phyloP scores from a whole-genome alignment of 2,329 filamentous ascomycete genomes.

The Penicillium sp. region DNA sequence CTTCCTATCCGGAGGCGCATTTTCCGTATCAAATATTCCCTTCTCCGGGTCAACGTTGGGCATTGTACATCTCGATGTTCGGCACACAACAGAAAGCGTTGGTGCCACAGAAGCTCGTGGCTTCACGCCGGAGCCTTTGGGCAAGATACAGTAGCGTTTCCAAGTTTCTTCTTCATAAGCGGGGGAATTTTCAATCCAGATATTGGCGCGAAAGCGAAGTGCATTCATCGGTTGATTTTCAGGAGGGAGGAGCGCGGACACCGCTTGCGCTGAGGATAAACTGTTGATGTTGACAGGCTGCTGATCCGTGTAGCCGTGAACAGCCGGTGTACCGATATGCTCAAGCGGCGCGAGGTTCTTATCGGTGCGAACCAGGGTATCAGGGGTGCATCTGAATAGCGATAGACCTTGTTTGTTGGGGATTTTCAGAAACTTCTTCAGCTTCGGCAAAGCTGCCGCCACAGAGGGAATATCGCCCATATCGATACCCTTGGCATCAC shows the following conservation, averaged over 20 bases:
- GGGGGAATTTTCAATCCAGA: constrained; percentile 20
- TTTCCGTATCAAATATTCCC: constrained; percentile 23
- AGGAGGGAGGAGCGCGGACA: constrained; percentile 21
- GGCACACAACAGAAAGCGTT: constrained; percentile 24
- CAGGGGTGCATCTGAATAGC: constrained; percentile 22
- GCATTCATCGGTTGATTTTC: constrained; percentile 27
- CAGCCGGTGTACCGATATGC: constrained; percentile 24
- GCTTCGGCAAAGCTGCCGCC: constrained; percentile 15
- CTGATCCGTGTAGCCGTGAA: constrained; percentile 30
- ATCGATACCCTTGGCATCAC: constrained; percentile 17
- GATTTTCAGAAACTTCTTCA: constrained; percentile 23
- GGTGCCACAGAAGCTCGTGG: constrained; percentile 15
- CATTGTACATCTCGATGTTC: constrained; percentile 30
- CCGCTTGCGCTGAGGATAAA: constrained; percentile 25
- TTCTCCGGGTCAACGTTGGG: constrained; percentile 25
- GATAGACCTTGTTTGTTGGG: constrained; percentile 13
- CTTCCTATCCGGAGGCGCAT: constrained; percentile 18
- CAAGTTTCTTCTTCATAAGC: constrained; percentile 28
- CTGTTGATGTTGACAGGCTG: constrained; percentile 28
- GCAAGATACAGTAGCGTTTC: constrained; percentile 24
- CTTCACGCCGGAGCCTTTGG: neutral
- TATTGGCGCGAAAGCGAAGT: constrained; percentile 27
- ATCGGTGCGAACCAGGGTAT: constrained; percentile 22
- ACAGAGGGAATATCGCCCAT: constrained; percentile 13
- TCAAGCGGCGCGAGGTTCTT: constrained; percentile 25